Percentiles rank a stretch among this genome's conserved stretches.
Evolutionary conservation across 163 green algal species (phyloP).

Genomic region (Coccomyxa subellipsoidea): DNA sequence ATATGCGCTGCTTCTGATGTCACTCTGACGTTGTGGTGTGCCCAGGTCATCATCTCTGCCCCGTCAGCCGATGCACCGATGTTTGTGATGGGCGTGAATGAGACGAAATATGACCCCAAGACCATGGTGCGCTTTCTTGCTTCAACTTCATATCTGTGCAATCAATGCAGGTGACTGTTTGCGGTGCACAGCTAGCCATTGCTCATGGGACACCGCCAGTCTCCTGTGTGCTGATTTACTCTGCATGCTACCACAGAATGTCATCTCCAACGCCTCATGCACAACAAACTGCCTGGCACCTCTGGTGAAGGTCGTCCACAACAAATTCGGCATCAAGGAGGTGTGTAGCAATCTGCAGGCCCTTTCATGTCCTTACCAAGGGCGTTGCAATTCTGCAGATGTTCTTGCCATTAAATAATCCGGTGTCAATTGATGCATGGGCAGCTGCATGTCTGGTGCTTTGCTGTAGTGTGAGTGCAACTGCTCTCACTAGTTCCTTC

Average conservation of each 20-base stretch:
- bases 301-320: constrained; percentile 89
- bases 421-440: no score
- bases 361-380: background rate
- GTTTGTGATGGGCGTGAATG: constrained; percentile 95
- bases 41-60: constrained; percentile 86
- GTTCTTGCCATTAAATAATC: no score
- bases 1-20: background rate
- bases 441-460: background rate
- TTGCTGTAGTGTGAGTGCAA: background rate
- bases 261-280: constrained; percentile 97
- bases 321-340: constrained; percentile 88
- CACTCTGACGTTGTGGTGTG: background rate
- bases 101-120: constrained; percentile 80
- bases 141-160: no score
- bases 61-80: constrained; percentile 88
- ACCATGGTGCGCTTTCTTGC: constrained; percentile 25
- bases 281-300: constrained; percentile 99
- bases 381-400: background rate
- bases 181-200: no score
- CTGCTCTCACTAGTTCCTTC: background rate
- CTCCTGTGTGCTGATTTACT: no score
- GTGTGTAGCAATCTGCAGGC: constrained; percentile 27
- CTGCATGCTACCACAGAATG: background rate
- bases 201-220: no score
- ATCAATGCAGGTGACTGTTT: no score